Evolutionary conservation across 495 filamentous ascomycete genomes (phyloP).

Genomic region (Annulohypoxylon stygium): DNA sequence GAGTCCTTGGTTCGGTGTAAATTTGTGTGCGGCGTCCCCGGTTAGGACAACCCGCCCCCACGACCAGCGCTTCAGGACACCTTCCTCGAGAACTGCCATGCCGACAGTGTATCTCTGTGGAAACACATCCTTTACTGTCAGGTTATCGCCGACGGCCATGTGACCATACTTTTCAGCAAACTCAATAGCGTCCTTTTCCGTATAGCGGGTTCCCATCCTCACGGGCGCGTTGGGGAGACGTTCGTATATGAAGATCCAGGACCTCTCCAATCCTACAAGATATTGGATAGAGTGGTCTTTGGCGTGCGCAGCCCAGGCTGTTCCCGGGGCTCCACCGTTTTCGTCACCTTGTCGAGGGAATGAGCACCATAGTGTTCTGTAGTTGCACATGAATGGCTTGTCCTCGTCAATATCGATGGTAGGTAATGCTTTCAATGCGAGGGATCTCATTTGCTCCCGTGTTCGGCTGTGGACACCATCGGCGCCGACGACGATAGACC

Average conservation of each 20-base stretch:
- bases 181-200: slow-evolving; percentile 48
- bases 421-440: slow-evolving; percentile 42
- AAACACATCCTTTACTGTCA: slow-evolving; percentile 53
- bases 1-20: slow-evolving; percentile 52
- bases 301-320: neutral
- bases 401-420: slow-evolving; percentile 28
- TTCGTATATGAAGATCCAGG: slow-evolving; percentile 57
- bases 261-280: slow-evolving; percentile 44
- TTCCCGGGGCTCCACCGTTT: slow-evolving; percentile 3
- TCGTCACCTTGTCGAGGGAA: slow-evolving; percentile 25
- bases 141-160: slow-evolving; percentile 29
- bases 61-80: slow-evolving; percentile 53
- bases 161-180: slow-evolving; percentile 50
- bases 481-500: slow-evolving; percentile 62
- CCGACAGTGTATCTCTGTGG: slow-evolving; percentile 35
- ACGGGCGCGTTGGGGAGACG: slow-evolving; percentile 44
- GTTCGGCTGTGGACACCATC: slow-evolving; percentile 63
- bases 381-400: slow-evolving; percentile 35
- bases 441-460: slow-evolving; percentile 52
- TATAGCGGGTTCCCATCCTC: slow-evolving; percentile 48
- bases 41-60: slow-evolving; percentile 55
- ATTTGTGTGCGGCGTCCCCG: slow-evolving; percentile 61
- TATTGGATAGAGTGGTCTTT: slow-evolving; percentile 33
- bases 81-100: slow-evolving; percentile 55
- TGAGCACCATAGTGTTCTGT: slow-evolving; percentile 33